Conservation (phyloP, 176 grass and related monocot genomes). For the Luzula sylvatica region DNA sequence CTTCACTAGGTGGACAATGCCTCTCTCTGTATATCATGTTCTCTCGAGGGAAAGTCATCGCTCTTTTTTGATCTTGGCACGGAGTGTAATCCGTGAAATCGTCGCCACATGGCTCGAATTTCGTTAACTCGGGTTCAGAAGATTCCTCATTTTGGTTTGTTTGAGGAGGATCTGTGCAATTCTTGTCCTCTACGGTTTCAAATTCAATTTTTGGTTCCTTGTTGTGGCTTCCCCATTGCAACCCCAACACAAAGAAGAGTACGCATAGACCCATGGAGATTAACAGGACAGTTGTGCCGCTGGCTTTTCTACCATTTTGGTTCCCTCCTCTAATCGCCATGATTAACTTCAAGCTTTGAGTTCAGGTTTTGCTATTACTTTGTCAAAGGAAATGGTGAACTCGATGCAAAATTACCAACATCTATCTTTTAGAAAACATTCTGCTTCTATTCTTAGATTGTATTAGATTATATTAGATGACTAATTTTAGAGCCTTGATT, state of each 20-base stretch:
- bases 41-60: constrained; percentile 65
- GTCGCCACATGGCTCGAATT: constrained; percentile 43
- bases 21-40: constrained; percentile 93
- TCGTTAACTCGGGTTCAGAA: neutral
- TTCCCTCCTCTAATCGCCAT: constrained; percentile 60
- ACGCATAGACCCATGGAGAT: constrained; percentile 49
- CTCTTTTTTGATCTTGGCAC: constrained; percentile 75
- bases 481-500: too few species aligned
- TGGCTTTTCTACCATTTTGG: constrained; percentile 31
- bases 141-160: constrained; percentile 31
- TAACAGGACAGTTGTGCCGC: constrained; percentile 51
- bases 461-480: too few species aligned
- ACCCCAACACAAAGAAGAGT: constrained; percentile 73
- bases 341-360: neutral
- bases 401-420: too few species aligned
- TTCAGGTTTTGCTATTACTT: neutral
- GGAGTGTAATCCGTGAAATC: constrained; percentile 76
- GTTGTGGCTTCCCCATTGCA: constrained; percentile 63
- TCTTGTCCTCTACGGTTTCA: constrained; percentile 28
- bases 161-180: constrained; percentile 18
- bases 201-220: constrained; percentile 66
- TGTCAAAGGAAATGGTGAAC: neutral
- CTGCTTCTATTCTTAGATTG: too few species aligned
- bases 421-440: too few species aligned
- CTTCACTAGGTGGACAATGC: constrained; percentile 55